These are phyloP conservation scores for Vaccinium macrocarpon DNA, from an alignment of 148 eudicot genomes.

Conservation along the genomic window DNA sequence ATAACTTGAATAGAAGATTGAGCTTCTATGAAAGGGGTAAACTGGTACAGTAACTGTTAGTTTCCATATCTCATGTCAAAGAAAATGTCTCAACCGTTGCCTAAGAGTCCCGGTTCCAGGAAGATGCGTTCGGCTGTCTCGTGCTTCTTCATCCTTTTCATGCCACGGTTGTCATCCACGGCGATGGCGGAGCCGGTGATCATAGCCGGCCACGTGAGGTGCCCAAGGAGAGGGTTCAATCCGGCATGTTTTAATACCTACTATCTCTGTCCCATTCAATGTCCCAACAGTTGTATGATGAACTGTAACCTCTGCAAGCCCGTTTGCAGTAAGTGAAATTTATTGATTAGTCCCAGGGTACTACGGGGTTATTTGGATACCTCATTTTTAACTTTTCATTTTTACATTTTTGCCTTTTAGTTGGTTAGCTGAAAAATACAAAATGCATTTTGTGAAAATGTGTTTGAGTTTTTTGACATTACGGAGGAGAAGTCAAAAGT, in stretches of 20 bases:
- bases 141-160: not conserved
- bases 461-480: too few species aligned
- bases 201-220: not conserved
- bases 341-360: too few species aligned
- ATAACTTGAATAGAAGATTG: not conserved
- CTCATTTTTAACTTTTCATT: too few species aligned
- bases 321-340: conserved; percentile 13
- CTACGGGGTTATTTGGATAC: too few species aligned
- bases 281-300: not conserved
- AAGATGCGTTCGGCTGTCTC: not conserved
- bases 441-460: too few species aligned
- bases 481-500: too few species aligned
- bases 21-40: not conserved
- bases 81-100: not conserved
- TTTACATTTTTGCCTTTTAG: too few species aligned
- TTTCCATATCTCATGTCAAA: not conserved
- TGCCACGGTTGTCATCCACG: not conserved
- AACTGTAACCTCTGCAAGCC: conserved; percentile 9
- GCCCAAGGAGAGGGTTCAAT: not conserved
- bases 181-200: not conserved
- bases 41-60: too few species aligned
- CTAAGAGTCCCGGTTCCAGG: not conserved
- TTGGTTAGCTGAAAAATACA: too few species aligned
- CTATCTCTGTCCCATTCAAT: not conserved
- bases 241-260: not conserved